These are phyloP conservation scores for Malus hybrid DNA, from an alignment of 331 rosid genomes.

Conservation along the genomic window DNA sequence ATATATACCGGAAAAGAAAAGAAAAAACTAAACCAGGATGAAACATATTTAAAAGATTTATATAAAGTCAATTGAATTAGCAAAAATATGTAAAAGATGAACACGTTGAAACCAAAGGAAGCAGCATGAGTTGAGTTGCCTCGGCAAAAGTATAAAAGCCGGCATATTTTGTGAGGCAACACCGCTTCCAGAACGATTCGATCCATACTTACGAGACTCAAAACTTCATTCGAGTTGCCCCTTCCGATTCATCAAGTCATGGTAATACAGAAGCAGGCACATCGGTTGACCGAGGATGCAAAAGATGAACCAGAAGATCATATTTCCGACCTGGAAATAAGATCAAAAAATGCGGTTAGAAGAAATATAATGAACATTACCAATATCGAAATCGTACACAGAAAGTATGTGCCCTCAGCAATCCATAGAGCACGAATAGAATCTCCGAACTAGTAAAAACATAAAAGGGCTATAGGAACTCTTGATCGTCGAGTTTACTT, in stretches of 20 bases:
- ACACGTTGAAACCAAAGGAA: not conserved
- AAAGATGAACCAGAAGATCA: slow-evolving; percentile 89
- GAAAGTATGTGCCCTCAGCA: too few relatives aligned
- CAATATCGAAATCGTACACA: not conserved
- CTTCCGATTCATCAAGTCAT: slow-evolving; percentile 82
- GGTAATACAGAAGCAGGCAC: slow-evolving; percentile 84
- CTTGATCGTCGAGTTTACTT: too few relatives aligned
- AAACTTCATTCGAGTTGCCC: slow-evolving; percentile 25
- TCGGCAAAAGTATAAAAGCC: not conserved
- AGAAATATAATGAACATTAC: not conserved
- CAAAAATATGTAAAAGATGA: not conserved
- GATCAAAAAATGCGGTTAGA: not conserved
- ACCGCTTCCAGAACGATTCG: not conserved
- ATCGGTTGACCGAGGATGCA: slow-evolving; percentile 91
- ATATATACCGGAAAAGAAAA: too few relatives aligned
- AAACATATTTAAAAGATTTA: not conserved
- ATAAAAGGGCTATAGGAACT: not conserved
- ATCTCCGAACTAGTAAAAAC: too few relatives aligned
- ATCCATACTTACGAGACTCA: not conserved
- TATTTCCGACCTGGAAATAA: slow-evolving; percentile 69
- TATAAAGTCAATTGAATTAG: not conserved
- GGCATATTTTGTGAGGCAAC: not conserved
- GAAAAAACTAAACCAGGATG: not conserved
- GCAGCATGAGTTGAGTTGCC: not conserved
- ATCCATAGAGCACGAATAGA: too few relatives aligned